phyloP scores from a whole-genome alignment of 2,329 filamentous ascomycete genomes.

The Aspergillus sp. region DNA sequence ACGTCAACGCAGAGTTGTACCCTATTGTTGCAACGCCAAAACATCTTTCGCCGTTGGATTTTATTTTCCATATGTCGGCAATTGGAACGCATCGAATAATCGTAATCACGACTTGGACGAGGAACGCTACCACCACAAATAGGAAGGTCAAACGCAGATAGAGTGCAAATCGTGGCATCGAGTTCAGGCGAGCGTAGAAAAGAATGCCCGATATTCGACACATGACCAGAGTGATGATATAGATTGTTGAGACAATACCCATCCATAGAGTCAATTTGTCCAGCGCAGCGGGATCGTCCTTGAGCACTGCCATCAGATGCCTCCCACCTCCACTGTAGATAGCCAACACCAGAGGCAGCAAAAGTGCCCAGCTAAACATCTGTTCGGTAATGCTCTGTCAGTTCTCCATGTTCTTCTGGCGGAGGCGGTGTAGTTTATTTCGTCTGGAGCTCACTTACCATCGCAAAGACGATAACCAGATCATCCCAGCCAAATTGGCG shows the following conservation, averaged over 20 bases:
- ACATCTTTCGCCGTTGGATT: slow-evolving; percentile 9
- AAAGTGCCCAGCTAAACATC: slow-evolving; percentile 9
- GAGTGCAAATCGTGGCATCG: slow-evolving; percentile 14
- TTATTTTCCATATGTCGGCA: slow-evolving; percentile 12
- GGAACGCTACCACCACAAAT: slow-evolving; percentile 18
- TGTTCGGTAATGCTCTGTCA: background rate
- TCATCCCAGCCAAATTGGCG: slow-evolving; percentile 20
- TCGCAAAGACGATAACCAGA: slow-evolving; percentile 13
- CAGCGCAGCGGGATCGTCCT: slow-evolving; percentile 1
- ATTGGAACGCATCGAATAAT: slow-evolving; percentile 23
- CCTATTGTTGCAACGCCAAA: slow-evolving; percentile 17
- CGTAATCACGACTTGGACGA: slow-evolving; percentile 20
- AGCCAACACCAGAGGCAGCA: slow-evolving; percentile 14
- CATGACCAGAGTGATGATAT: slow-evolving; percentile 18
- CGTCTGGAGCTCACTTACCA: slow-evolving; percentile 6
- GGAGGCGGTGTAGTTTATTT: background rate
- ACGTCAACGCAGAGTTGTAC: slow-evolving; percentile 1
- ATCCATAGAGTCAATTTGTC: slow-evolving; percentile 21
- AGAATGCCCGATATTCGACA: slow-evolving; percentile 21
- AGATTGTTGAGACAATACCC: slow-evolving; percentile 18
- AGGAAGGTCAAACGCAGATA: slow-evolving; percentile 11
- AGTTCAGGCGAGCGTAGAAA: slow-evolving; percentile 21
- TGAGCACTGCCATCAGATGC: slow-evolving; percentile 12
- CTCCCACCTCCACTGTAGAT: slow-evolving; percentile 15
- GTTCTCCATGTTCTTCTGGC: background rate